Conservation (phyloP, 2,329 filamentous ascomycete genomes). For the Emergomyces pasteurianus region DNA sequence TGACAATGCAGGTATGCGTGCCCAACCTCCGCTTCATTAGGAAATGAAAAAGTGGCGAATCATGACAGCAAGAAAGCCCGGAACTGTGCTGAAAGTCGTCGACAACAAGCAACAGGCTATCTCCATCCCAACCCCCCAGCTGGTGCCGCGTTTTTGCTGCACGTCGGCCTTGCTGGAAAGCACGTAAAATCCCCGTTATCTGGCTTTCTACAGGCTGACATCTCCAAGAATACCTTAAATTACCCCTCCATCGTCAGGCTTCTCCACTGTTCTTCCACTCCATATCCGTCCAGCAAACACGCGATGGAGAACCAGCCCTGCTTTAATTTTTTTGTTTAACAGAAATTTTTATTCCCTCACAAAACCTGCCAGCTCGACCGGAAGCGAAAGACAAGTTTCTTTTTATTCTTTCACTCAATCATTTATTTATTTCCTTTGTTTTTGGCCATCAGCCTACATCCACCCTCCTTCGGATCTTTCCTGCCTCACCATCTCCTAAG, state of each 20-base stretch:
- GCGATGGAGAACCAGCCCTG: not conserved
- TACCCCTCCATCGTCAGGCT: not conserved
- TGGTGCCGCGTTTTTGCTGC: conserved; percentile 19
- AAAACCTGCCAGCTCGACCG: conserved; percentile 4
- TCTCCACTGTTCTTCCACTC: not conserved
- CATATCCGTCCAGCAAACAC: not conserved
- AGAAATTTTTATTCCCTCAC: not conserved
- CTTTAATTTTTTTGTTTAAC: not conserved
- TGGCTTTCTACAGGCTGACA: not conserved
- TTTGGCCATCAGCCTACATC: conserved; percentile 2
- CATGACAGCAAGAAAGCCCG: conserved; percentile 11
- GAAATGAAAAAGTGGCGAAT: conserved; percentile 24
- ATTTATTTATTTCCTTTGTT: not conserved
- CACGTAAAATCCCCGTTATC: not conserved
- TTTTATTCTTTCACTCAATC: conserved; percentile 17
- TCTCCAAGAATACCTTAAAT: not conserved
- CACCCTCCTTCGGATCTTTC: conserved; percentile 11
- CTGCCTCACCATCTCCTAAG: conserved; percentile 13
- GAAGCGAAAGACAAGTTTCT: conserved; percentile 3
- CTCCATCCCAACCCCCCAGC: conserved; percentile 10
- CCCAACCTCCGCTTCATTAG: conserved; percentile 23
- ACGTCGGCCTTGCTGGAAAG: conserved; percentile 13
- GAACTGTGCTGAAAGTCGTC: conserved; percentile 4
- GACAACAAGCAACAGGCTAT: not conserved
- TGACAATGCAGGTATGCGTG: conserved; percentile 29